Percentiles rank a stretch among this genome's conserved stretches.
phyloP scores from a whole-genome alignment of 805 yeast species.

The Candida rishiriensis region DNA sequence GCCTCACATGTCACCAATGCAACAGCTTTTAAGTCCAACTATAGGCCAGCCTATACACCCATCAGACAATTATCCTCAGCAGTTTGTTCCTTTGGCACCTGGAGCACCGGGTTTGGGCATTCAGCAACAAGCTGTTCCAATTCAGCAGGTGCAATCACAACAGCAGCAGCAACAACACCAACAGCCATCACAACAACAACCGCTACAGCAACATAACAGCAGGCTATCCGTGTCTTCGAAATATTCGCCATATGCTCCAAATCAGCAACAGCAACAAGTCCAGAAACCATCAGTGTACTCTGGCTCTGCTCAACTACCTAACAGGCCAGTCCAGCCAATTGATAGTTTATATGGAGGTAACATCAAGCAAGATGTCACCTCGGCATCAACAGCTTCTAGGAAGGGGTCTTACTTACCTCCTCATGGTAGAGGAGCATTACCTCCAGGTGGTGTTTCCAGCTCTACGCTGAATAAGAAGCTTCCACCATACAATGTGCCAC shows the following conservation, averaged over 20 bases:
- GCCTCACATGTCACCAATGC: slow-evolving; percentile 21
- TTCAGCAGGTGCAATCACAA: slow-evolving; percentile 1
- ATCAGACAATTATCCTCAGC: not conserved
- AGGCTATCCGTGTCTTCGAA: slow-evolving; percentile 6
- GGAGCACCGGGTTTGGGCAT: not conserved
- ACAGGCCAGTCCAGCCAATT: not conserved
- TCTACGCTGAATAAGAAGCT: not conserved
- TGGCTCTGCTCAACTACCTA: not conserved
- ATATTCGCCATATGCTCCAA: slow-evolving; percentile 16
- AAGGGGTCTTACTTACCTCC: slow-evolving; percentile 14
- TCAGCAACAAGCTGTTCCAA: not conserved
- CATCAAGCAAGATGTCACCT: no score
- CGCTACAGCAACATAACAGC: not conserved
- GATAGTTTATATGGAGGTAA: not conserved
- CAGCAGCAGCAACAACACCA: slow-evolving; percentile 4
- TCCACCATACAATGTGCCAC: slow-evolving; percentile 1
- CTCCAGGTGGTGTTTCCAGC: not conserved
- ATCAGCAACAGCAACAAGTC: slow-evolving; percentile 4
- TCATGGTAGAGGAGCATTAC: slow-evolving; percentile 5
- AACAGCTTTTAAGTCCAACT: slow-evolving; percentile 11
- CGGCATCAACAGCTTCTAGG: no score
- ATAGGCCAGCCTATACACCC: slow-evolving; percentile 1
- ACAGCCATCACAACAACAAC: not conserved
- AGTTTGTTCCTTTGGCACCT: no score
- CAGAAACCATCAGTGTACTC: not conserved